These are phyloP conservation scores for Schizophyllum amplum DNA, from an alignment of 1,284 basidiomycete species.

Conservation along the genomic window DNA sequence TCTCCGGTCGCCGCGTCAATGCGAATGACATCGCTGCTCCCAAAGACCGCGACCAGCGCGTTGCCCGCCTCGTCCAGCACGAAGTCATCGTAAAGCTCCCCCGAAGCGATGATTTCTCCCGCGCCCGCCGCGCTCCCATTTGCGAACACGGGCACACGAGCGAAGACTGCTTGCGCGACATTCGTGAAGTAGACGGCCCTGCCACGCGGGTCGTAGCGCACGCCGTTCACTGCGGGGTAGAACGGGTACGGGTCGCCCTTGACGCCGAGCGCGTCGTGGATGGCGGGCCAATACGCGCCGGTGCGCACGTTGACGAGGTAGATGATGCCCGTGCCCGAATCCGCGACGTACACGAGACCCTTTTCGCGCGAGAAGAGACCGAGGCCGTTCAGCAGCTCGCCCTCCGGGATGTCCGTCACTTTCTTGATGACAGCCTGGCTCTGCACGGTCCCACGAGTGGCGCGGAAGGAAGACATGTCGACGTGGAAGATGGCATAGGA, in stretches of 20 bases:
- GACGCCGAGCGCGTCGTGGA: slow-evolving; percentile 4
- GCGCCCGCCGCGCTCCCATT: slow-evolving; percentile 5
- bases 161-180: slow-evolving; percentile 3
- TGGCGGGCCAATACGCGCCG: slow-evolving; percentile 6
- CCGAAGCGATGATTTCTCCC: slow-evolving; percentile 3
- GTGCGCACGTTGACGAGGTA: slow-evolving; percentile 6
- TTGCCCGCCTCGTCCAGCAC: slow-evolving; percentile 6
- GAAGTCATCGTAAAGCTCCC: slow-evolving; percentile 6
- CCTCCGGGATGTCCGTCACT: slow-evolving; percentile 6
- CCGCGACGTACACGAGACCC: slow-evolving; percentile 5
- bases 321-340: slow-evolving; percentile 6
- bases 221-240: slow-evolving; percentile 4
- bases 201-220: slow-evolving; percentile 1
- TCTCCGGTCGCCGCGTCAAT: slow-evolving; percentile 2
- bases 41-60: slow-evolving; percentile 4
- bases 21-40: slow-evolving; percentile 4
- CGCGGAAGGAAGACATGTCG: slow-evolving; percentile 4
- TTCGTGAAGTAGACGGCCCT: slow-evolving; percentile 7
- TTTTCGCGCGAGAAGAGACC: slow-evolving; percentile 5
- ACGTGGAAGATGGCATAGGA: slow-evolving; percentile 8
- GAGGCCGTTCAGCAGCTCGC: slow-evolving; percentile 6
- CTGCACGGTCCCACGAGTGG: neutral
- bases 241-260: slow-evolving; percentile 6
- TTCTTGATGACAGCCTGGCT: slow-evolving; percentile 2
- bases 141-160: slow-evolving; percentile 4